These are phyloP conservation scores for Annulohypoxylon maeteangense DNA, from an alignment of 495 filamentous ascomycete genomes.

Conservation along the genomic window DNA sequence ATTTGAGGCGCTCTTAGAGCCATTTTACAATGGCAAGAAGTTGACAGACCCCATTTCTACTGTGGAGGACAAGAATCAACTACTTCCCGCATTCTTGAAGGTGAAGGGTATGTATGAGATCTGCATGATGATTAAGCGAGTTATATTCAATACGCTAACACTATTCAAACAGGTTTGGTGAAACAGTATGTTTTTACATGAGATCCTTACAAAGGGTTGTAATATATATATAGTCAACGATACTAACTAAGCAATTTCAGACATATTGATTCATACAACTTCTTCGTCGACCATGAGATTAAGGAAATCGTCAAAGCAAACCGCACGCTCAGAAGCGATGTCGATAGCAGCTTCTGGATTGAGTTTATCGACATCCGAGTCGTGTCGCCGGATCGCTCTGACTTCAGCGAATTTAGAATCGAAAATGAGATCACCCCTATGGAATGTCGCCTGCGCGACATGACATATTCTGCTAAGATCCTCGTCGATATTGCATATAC, in stretches of 20 bases:
- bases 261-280: constrained; percentile 99
- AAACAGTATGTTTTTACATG: constrained; percentile 69
- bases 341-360: constrained; percentile 85
- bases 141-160: constrained; percentile 38
- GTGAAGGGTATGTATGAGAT: constrained; percentile 73
- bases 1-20: constrained; percentile 90
- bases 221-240: neutral
- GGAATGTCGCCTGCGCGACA: constrained; percentile 94
- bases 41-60: constrained; percentile 94
- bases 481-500: constrained; percentile 88
- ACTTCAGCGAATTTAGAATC: constrained; percentile 69
- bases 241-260: constrained; percentile 48
- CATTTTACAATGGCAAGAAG: constrained; percentile 95
- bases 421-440: constrained; percentile 81
- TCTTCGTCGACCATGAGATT: constrained; percentile 92
- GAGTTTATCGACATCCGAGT: constrained; percentile 92
- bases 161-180: constrained; percentile 66
- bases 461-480: constrained; percentile 94
- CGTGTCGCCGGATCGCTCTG: constrained; percentile 77
- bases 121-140: constrained; percentile 19
- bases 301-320: constrained; percentile 96
- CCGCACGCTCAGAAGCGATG: constrained; percentile 83
- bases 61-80: constrained; percentile 93
- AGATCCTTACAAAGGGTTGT: neutral
- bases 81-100: constrained; percentile 94